Evolutionary conservation across 2,329 filamentous ascomycete genomes (phyloP).

Genomic region (Talaromyces sp.): DNA sequence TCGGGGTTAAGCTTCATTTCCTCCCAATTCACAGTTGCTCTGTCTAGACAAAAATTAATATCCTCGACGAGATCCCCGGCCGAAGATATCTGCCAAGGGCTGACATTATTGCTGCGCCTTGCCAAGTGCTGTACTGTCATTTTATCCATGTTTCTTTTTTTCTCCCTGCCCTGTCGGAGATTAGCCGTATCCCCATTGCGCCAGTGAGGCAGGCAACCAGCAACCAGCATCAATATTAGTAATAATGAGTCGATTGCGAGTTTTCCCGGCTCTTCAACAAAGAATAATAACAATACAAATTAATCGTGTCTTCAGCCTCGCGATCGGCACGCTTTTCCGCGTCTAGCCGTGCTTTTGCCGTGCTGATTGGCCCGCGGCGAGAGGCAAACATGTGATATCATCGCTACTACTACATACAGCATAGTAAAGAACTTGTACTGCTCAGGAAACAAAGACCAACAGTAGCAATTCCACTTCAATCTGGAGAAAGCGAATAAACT

Average conservation of each 20-base stretch:
- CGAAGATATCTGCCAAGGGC: background rate
- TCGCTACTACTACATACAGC: background rate
- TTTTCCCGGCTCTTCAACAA: too few species aligned
- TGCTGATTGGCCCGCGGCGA: background rate
- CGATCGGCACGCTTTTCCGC: background rate
- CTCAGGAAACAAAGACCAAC: background rate
- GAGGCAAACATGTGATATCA: background rate
- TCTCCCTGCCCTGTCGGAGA: background rate
- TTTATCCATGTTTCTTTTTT: background rate
- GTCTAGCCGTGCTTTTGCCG: background rate
- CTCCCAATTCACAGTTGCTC: too few species aligned
- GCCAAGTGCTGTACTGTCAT: background rate
- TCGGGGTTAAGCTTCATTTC: background rate
- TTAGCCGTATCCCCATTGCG: background rate
- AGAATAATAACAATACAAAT: background rate
- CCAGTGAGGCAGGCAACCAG: background rate
- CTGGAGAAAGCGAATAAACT: background rate
- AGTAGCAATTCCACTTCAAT: background rate
- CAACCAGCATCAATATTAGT: background rate
- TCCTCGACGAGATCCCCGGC: background rate
- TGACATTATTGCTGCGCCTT: background rate
- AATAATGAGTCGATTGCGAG: background rate
- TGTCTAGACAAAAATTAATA: too few species aligned
- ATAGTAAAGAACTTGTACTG: background rate
- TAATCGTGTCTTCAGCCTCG: background rate